A percentile compares a stretch with the other conserved stretches of the same genome.
Conservation (phyloP, 2,329 filamentous ascomycete genomes). For the Ceratocystis papillata region DNA sequence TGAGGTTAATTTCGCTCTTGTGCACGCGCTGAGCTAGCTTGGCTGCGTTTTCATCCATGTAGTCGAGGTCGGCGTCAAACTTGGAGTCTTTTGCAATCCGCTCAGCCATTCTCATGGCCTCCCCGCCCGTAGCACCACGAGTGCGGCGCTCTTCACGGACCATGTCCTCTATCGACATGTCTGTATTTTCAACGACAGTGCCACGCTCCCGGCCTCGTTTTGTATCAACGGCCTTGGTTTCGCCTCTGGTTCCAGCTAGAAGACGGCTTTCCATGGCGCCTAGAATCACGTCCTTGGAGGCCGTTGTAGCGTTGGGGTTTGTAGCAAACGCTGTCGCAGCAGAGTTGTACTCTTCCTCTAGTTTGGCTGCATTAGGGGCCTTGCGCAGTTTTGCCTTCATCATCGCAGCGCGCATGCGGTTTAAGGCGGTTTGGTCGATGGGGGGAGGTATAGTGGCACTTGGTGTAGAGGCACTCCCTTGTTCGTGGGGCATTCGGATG, state of each 20-base stretch:
- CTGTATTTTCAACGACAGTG: conserved; percentile 77
- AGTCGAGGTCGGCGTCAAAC: conserved; percentile 86
- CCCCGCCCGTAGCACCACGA: conserved; percentile 63
- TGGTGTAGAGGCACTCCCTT: conserved; percentile 25
- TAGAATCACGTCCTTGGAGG: conserved; percentile 57
- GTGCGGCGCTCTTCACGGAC: conserved; percentile 85
- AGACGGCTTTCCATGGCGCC: conserved; percentile 83
- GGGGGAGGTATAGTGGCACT: conserved; percentile 31
- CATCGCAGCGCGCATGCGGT: conserved; percentile 82
- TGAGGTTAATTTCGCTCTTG: conserved; percentile 77
- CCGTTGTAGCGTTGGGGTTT: conserved; percentile 40
- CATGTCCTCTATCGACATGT: conserved; percentile 97
- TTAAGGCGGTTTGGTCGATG: conserved; percentile 68
- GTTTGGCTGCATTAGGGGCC: conserved; percentile 59
- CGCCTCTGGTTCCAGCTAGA: conserved; percentile 60
- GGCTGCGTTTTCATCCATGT: conserved; percentile 91
- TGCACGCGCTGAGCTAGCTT: conserved; percentile 81
- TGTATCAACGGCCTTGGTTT: conserved; percentile 67
- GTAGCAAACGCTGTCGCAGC: conserved; percentile 51
- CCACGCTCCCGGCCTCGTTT: conserved; percentile 78
- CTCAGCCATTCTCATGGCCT: conserved; percentile 74
- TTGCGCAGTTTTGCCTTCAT: conserved; percentile 89
- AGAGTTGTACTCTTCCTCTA: conserved; percentile 75
- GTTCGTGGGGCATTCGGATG: conserved; percentile 15
- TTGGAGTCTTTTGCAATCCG: conserved; percentile 87